Conservation (phyloP, 176 grass and related monocot genomes). For the Carex pumila region DNA sequence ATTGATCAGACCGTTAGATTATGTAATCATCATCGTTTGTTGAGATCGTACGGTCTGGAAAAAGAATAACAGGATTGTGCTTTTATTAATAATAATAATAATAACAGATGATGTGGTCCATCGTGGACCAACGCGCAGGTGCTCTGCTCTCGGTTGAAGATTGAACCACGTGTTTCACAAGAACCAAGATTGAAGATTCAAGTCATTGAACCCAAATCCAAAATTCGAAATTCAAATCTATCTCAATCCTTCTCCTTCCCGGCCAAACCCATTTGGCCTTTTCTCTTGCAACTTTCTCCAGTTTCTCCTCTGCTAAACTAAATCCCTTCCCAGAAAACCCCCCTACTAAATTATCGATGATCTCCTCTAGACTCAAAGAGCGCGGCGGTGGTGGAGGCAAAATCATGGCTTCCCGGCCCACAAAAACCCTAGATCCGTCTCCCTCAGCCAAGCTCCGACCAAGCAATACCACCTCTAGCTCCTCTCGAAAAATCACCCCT, state of each 20-base stretch:
- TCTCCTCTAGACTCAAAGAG: conserved; percentile 76
- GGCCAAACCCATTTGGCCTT: neutral
- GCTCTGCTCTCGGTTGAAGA: neutral
- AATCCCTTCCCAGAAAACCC: conserved; percentile 11
- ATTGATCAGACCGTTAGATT: neutral
- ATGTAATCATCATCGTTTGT: neutral
- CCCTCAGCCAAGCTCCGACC: conserved; percentile 16
- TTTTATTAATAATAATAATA: neutral
- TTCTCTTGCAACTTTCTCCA: neutral
- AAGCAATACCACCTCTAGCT: neutral
- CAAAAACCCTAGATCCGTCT: conserved; percentile 40
- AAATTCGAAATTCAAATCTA: conserved; percentile 32
- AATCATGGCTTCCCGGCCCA: conserved; percentile 7
- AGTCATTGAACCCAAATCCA: neutral
- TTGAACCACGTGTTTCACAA: neutral
- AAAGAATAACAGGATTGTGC: neutral
- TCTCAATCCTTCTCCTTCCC: conserved; percentile 5
- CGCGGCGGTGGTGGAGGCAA: conserved; percentile 50
- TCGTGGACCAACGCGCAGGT: neutral
- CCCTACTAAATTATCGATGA: conserved; percentile 3
- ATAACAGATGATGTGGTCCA: neutral
- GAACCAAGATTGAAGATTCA: neutral
- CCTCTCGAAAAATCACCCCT: conserved; percentile 13
- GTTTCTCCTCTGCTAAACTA: neutral
- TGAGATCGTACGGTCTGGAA: neutral